phyloP scores from a whole-genome alignment of 1,284 basidiomycete species.

The Fomitopsis pinicola region DNA sequence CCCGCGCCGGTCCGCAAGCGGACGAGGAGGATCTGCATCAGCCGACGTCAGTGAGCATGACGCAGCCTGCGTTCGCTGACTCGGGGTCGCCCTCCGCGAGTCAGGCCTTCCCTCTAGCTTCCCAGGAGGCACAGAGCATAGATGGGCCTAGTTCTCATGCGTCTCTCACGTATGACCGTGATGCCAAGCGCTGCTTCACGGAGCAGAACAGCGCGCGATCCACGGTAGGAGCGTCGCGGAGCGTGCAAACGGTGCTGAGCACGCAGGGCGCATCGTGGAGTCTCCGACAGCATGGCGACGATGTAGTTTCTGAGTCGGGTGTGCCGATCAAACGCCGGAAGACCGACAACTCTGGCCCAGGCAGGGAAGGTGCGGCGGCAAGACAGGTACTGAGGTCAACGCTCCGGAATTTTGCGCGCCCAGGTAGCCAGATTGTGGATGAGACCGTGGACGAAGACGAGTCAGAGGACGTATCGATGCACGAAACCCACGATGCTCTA shows the following conservation, averaged over 20 bases:
- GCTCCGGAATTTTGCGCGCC: slow-evolving; percentile 50
- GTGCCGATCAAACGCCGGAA: slow-evolving; percentile 17
- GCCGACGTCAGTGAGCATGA: background rate
- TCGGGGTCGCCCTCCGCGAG: slow-evolving; percentile 5
- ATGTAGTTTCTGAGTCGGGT: slow-evolving; percentile 6
- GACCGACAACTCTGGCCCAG: slow-evolving; percentile 8
- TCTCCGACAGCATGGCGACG: slow-evolving; percentile 20
- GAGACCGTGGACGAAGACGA: slow-evolving; percentile 15
- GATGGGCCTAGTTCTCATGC: background rate
- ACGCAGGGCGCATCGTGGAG: slow-evolving; percentile 46
- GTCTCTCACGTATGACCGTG: background rate
- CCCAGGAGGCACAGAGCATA: background rate
- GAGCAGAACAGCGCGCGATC: background rate
- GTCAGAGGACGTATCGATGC: background rate
- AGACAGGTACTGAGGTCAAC: slow-evolving; percentile 37
- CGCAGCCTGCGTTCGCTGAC: background rate
- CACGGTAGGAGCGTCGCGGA: background rate
- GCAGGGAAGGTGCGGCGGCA: slow-evolving; percentile 16
- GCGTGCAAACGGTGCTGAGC: slow-evolving; percentile 42
- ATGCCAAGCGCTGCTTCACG: background rate
- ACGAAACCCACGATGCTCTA: background rate
- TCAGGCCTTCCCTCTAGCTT: background rate
- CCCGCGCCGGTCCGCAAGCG: background rate
- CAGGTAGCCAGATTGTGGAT: slow-evolving; percentile 33
- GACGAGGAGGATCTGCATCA: background rate